Base-by-base conservation (phyloP, 2,329 filamentous ascomycete genomes). In the Biscogniauxia sp. region DNA sequence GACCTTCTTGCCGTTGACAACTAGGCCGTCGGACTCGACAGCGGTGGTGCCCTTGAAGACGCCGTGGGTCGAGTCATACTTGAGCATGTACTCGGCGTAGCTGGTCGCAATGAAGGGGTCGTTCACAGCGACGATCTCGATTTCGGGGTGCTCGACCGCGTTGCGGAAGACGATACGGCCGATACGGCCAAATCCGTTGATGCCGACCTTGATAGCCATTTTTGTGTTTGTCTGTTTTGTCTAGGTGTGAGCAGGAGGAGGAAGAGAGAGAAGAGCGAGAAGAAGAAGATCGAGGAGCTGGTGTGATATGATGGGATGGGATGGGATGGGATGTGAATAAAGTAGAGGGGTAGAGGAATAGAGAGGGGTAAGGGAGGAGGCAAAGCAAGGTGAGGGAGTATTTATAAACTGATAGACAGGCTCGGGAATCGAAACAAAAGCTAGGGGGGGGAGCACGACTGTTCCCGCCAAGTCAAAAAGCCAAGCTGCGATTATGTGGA, bases 161-260 rank as follows among this genome's bases (percentile, higher is more conserved):
- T 97, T 98, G 84, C 94, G 92, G 91, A 98, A 95, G 85, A 98
- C 89, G 80, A 99, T 97, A 80, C 95, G 91, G 77, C 95, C 95
- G 82, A 99, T 99, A 82, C 95, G 93, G 84, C 95, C 95, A 86
- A 99, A 99, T 81, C 95, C 94, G 90, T 97, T 98, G 90, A 97
- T 97, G 80, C 93, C 93, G 78, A 96, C 92, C 88, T 96, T 87
- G 78, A 84, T 78, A 77, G 77, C 74, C 80, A 84, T 85, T 67
- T n/a, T n/a, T n/a, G n/a, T n/a, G n/a, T n/a, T 73, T 83, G 72
- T 69, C 73, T 56, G 52, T 60, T 71, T 57, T 63, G 61, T 67
- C 60, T 65, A 51, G 53, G 50, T 56, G 15, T 55, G 17, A 50
- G 58, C 55, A 19, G 58, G 54, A 49, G 19, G 51, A 15, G 20